Evolutionary conservation across 345 rosid species (phyloP).

Genomic region (Aquilaria malaccensis): DNA sequence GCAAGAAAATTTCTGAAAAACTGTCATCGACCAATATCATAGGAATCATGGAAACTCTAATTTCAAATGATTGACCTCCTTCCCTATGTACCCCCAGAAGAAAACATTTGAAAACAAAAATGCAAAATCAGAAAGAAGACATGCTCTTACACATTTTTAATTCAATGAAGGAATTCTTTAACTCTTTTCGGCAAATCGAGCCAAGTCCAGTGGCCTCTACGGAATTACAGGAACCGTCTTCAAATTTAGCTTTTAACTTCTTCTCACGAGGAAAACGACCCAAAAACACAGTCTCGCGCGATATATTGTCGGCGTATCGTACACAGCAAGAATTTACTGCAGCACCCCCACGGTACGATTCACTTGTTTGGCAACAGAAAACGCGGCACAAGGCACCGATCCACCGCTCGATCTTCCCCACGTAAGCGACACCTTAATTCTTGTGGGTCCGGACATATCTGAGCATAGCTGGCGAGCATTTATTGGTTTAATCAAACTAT

Average conservation of each 20-base stretch:
- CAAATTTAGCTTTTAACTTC: background rate
- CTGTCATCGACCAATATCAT: no score
- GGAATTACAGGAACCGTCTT: no score
- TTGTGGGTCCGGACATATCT: slow-evolving; percentile 15
- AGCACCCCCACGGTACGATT: background rate
- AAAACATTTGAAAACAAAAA: no score
- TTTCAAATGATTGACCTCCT: no score
- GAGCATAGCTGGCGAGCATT: slow-evolving; percentile 27
- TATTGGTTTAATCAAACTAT: slow-evolving; percentile 18
- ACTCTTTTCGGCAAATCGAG: no score
- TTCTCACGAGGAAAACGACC: background rate
- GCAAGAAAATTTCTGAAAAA: no score
- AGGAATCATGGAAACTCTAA: no score
- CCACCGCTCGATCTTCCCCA: slow-evolving; percentile 18
- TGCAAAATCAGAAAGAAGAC: no score
- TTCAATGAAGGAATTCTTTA: no score
- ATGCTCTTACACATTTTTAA: no score
- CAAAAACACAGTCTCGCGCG: slow-evolving; percentile 21
- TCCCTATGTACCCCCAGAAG: no score
- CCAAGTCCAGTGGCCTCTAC: no score
- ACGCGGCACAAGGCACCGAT: background rate
- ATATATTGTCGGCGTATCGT: slow-evolving; percentile 47
- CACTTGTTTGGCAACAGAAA: background rate
- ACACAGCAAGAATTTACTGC: background rate
- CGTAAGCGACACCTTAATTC: slow-evolving; percentile 12